Evolutionary conservation across 2,329 filamentous ascomycete species (phyloP), one percentile per base, ranked within the genome.

Genomic region (Myriangium duriaei): DNA sequence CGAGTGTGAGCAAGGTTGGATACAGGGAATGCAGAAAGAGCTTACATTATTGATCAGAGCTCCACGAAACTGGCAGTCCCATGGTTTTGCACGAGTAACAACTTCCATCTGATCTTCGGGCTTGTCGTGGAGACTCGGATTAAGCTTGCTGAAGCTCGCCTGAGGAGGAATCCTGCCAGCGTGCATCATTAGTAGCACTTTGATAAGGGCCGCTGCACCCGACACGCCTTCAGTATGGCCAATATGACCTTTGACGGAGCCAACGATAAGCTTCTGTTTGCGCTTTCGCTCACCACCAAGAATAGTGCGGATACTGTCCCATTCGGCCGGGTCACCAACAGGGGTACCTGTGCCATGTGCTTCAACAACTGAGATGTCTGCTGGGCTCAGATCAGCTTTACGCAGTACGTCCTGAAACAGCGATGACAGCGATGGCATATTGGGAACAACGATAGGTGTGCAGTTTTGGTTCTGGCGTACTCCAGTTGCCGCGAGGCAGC

Each of bases 331-430:
- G 36, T 54, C 51, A 0, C 49, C 51, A 2, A 48, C 46, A 7
- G 39, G 32, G n/a, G 51, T 54, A 3, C 51, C 52, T n/a, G 51
- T 55, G 11, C 48, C 50, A 30, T 54, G 52, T 2, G 42, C 42
- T 29, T 54, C 51, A 15, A 51, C 21, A 26, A 26, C 7, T n/a
- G 21, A 26, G 21, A 26, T 26, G n/a, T 26, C n/a, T 7, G 7
- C 10, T 32, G 24, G 42, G 39, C 60, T 51, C 2, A 64, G 51
- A 0, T 57, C 57, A 4, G 57, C 57, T 6, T 45, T 49, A 13
- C 36, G 38, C 43, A 68, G 67, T 0, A 53, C 56, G 1, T 53
- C 24, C 3, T 47, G 43, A 16, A 63, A 61, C n/a, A 65, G 40
- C 1, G 44, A 42, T 1, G 44, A 49, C 44, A 68, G 64, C 0